Conservation (phyloP, 176 grass and related monocot species). For the barley (Hordeum vulgare) region DNA sequence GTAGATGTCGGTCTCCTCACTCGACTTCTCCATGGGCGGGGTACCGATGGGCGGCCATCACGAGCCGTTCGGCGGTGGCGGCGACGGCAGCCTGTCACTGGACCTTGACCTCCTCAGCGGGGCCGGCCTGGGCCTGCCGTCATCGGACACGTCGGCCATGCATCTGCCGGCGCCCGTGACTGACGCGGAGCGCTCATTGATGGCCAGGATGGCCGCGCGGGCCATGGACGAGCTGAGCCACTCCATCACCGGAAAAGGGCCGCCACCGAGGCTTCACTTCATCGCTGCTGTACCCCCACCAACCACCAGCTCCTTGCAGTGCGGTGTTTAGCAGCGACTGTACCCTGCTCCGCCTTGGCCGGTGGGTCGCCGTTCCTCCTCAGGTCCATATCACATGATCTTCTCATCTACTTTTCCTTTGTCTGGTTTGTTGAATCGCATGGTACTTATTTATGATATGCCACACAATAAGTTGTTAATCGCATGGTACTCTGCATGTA, state of each 20-base stretch:
- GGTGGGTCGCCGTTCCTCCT: not conserved
- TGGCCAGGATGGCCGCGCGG: no score
- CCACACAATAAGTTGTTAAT: no score
- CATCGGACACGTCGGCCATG: constrained; percentile 23
- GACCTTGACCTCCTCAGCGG: constrained; percentile 72
- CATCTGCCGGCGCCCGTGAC: constrained; percentile 42
- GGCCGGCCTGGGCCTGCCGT: not conserved
- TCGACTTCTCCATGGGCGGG: constrained; percentile 42
- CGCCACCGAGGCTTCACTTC: no score
- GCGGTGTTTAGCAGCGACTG: no score
- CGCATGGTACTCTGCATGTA: not conserved
- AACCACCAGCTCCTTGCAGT: no score
- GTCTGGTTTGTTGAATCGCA: not conserved
- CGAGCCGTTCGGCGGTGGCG: not conserved
- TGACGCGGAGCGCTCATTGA: no score
- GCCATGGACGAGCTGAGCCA: constrained; percentile 72
- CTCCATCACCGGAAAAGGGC: no score
- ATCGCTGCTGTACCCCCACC: no score
- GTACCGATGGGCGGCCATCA: no score
- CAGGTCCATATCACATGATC: not conserved
- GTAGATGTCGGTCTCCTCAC: constrained; percentile 41
- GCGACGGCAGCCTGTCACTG: constrained; percentile 16
- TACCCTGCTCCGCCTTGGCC: not conserved
- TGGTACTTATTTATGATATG: not conserved
- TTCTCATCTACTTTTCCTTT: not conserved